Base-by-base conservation (phyloP, 768 basidiomycete species). In the Cubamyces lactineus region DNA sequence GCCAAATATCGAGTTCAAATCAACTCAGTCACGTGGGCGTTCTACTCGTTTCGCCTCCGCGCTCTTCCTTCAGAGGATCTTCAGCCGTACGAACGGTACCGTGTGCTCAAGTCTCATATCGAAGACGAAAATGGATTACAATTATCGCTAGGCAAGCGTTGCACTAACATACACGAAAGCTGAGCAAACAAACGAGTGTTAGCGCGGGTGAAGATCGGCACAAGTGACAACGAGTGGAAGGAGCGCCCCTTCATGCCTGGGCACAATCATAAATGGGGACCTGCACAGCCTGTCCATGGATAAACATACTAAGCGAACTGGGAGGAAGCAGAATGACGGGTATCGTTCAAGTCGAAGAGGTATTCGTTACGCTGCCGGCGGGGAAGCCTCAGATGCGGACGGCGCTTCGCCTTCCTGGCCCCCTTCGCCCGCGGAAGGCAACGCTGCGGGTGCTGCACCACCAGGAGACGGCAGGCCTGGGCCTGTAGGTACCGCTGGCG, bases 111-210 rank as follows among this genome's bases (percentile, higher is more conserved):
- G n/a, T n/a, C n/a, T n/a, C n/a, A n/a, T n/a, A n/a, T n/a, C n/a
- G n/a, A n/a, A n/a, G n/a, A n/a, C n/a, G 49, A 49, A 24, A 48
- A 23, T 34, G 34, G 9, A 60, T 53, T 60, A 60, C 52, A 40
- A 48, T 55, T 55, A 61, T 30, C 34, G 40, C 40, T 61, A 48
- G 52, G 55, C 50, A 53, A 24, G 47, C 28, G 60, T n/a, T 48
- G 17, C 48, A 34, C 21, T 61, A 61, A n/a, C 55, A 53, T 61
- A 61, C 60, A 61, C 26, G 46, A 54, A 54, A 41, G 45, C 16
- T 12, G 23, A 7, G 43, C 16, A 28, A 7, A 49, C 40, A 30
- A 30, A 53, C 46, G 28, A 42, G 30, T 41, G 50, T 38, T n/a
- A 48, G 38, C 34, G 51, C 17, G 40, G 42, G 40, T n/a, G n/a